Percentiles rank a stretch among this genome's conserved stretches.
Evolutionary conservation across 257 asterid genomes (phyloP).

Genomic region (Plantago major): DNA sequence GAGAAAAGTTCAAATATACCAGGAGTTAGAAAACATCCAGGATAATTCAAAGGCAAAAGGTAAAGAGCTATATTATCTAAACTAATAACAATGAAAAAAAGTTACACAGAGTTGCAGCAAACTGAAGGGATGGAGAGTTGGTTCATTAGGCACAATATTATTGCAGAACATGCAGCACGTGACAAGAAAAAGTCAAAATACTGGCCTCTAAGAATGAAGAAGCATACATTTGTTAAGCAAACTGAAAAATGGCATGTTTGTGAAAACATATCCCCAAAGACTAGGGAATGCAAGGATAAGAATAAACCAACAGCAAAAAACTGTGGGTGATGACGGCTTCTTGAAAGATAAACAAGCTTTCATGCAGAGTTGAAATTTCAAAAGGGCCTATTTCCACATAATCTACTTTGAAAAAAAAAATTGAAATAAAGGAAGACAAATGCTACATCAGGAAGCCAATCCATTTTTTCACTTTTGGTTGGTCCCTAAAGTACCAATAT

Average conservation of each 20-base stretch:
- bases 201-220: not conserved
- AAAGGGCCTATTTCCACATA: no score
- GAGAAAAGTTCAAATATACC: slow-evolving; percentile 18
- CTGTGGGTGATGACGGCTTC: no score
- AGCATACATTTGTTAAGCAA: slow-evolving; percentile 7
- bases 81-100: slow-evolving; percentile 2
- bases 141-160: not conserved
- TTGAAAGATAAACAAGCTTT: slow-evolving; percentile 1
- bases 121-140: not conserved
- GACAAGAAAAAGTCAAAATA: slow-evolving; percentile 11
- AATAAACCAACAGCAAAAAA: no score
- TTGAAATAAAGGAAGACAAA: no score
- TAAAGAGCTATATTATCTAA: not conserved
- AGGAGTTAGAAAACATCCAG: slow-evolving; percentile 22
- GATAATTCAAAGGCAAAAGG: slow-evolving; percentile 5
- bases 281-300: no score
- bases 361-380: not conserved
- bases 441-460: no score
- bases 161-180: not conserved
- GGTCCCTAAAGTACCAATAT: no score
- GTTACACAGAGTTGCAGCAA: not conserved
- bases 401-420: no score
- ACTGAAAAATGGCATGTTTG: not conserved
- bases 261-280: no score
- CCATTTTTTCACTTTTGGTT: no score